A percentile compares a stretch with the other conserved stretches of the same genome.
Evolutionary conservation across 441 rosid genomes (phyloP).

Genomic region (Omphalea diandra): DNA sequence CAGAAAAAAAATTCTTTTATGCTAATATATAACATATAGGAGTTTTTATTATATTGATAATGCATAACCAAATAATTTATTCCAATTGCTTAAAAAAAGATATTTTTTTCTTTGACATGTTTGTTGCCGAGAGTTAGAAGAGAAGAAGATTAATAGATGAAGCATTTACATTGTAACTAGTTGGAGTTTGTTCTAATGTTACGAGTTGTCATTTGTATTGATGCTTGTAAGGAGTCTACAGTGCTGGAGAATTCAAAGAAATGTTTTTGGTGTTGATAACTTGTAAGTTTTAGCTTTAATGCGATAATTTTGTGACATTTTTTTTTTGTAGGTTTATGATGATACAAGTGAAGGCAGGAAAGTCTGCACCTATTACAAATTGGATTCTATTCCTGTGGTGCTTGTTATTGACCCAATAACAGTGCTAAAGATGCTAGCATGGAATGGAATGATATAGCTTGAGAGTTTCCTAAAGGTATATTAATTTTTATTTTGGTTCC

Average conservation of each 20-base stretch:
- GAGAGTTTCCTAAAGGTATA: constrained; percentile 88
- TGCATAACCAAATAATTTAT: neutral
- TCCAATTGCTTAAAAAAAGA: too few species aligned
- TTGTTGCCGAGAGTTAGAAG: neutral
- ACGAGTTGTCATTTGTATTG: neutral
- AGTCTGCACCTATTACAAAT: constrained; percentile 88
- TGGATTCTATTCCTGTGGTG: constrained; percentile 81
- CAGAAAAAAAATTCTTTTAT: neutral
- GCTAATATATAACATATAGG: neutral
- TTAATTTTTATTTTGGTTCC: neutral
- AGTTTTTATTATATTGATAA: neutral
- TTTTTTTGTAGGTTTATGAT: constrained; percentile 80
- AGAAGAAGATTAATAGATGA: neutral
- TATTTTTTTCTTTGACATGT: too few species aligned
- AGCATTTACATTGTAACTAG: neutral
- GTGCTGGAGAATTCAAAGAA: neutral
- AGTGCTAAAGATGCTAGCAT: constrained; percentile 85
- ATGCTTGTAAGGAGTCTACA: neutral
- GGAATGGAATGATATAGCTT: constrained; percentile 91
- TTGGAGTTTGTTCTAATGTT: neutral
- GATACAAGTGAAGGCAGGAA: constrained; percentile 88
- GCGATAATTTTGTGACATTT: neutral
- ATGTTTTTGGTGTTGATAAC: neutral
- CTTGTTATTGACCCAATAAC: constrained; percentile 95
- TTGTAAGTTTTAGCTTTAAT: neutral